A percentile compares a stretch with the other conserved stretches of the same genome.
phyloP scores from a whole-genome alignment of 2,329 filamentous ascomycete genomes.

The Elsinoe fawcettii region DNA sequence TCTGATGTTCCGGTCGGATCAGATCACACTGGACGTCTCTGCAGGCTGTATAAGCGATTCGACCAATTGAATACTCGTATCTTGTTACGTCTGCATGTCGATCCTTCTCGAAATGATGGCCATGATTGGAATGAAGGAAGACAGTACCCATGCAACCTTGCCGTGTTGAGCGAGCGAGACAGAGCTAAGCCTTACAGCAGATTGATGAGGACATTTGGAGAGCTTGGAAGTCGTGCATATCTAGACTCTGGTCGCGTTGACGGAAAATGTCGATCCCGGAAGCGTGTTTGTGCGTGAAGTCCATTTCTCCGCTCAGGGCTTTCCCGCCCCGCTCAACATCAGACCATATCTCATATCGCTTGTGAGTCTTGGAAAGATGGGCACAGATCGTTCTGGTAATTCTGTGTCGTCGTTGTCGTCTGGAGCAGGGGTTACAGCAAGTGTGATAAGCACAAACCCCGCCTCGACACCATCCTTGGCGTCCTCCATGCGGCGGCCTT shows the following conservation, averaged over 20 bases:
- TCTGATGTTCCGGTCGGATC: not conserved
- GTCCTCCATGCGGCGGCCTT: not conserved
- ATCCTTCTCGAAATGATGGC: not conserved
- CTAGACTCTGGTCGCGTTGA: not conserved
- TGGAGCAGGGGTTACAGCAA: too few species aligned
- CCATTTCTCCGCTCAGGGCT: not conserved
- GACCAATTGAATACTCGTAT: conserved; percentile 7
- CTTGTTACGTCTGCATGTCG: not conserved
- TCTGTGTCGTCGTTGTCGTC: too few species aligned
- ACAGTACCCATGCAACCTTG: not conserved
- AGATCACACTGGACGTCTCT: not conserved
- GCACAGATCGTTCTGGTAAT: too few species aligned
- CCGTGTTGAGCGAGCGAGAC: not conserved
- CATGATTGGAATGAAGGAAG: not conserved
- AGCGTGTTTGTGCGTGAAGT: not conserved
- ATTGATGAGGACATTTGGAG: not conserved
- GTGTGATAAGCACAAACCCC: too few species aligned
- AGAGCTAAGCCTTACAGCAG: not conserved
- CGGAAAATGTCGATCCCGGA: not conserved
- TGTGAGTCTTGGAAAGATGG: too few species aligned
- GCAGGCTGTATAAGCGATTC: not conserved
- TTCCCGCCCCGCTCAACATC: not conserved
- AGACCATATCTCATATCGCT: not conserved
- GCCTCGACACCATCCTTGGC: not conserved
- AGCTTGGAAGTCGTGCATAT: not conserved